These are phyloP conservation scores for Leishmania major DNA, from an alignment of 208 protist species.

Conservation along the genomic window DNA sequence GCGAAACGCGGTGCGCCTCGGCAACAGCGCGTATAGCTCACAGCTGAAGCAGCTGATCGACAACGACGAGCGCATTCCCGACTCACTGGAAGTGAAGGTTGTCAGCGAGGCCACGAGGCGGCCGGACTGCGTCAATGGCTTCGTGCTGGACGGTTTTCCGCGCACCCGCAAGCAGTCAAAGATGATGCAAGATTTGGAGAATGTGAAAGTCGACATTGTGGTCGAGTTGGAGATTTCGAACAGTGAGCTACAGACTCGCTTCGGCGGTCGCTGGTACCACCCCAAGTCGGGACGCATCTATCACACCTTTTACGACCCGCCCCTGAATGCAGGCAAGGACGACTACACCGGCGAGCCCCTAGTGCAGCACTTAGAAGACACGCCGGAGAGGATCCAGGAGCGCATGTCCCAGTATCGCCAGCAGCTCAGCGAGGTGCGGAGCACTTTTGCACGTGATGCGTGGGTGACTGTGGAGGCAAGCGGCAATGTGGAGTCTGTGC, in stretches of 20 bases:
- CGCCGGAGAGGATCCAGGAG: conserved; percentile 76
- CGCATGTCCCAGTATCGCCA: conserved; percentile 80
- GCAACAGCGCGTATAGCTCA: conserved; percentile 51
- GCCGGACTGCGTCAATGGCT: conserved; percentile 88
- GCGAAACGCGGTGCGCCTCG: conserved; percentile 65
- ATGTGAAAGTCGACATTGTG: conserved; percentile 66
- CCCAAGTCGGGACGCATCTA: conserved; percentile 88
- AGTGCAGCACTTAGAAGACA: conserved; percentile 89
- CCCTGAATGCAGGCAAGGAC: conserved; percentile 80
- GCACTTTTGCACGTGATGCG: conserved; percentile 60
- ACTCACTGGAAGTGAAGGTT: conserved; percentile 66
- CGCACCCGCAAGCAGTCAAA: conserved; percentile 73
- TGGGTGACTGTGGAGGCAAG: conserved; percentile 71
- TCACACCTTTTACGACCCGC: conserved; percentile 91
- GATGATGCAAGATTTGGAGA: conserved; percentile 47
- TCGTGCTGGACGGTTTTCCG: conserved; percentile 91
- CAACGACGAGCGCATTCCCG: conserved; percentile 65
- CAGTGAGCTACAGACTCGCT: conserved; percentile 69
- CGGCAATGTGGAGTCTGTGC: conserved; percentile 69
- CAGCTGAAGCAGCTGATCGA: conserved; percentile 68
- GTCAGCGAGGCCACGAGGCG: conserved; percentile 70
- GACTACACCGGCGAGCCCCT: conserved; percentile 93
- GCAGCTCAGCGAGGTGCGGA: conserved; percentile 72
- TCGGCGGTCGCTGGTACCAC: conserved; percentile 89
- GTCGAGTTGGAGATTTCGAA: conserved; percentile 80